Base-by-base conservation (phyloP, 2,329 filamentous ascomycete genomes). In the Pyrenophora seminiperda region DNA sequence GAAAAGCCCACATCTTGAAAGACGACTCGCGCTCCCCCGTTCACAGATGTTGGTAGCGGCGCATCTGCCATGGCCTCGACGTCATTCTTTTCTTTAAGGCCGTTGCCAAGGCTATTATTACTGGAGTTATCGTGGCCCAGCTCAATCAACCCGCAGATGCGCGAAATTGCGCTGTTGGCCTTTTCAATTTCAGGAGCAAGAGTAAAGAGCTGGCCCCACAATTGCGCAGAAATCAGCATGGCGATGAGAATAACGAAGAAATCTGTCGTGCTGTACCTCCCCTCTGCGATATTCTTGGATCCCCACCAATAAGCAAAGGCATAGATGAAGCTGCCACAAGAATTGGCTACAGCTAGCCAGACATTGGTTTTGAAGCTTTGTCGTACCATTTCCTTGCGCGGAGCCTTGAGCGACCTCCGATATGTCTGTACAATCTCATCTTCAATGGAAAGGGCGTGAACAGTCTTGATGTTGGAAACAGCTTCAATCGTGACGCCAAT, bases 291-390 rank as follows among this genome's bases (percentile, higher is more conserved):
- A 55, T 85, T 83, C 60, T 83, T 86, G 0, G 87, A 81, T 3
- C 88, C 88, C 87, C 88, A 92, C 87, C 88, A 92, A 71, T 90
- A 91, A 0, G 87, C 86, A 45, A 92, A 81, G 0, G 87, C 86
- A 63, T 91, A 89, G 19, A 90, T 83, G 41, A 89, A 78, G 62
- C 87, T 88, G 15, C 84, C 82, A 7, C 81, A 75, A 56, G 79
- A 81, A 65, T 84, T 82, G 13, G 83, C 79, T 29, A 86, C 75
- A 2, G 85, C 83, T 6, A 86, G 78, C 77, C 81, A 85, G 11
- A 85, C 66, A 64, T 84, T 86, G 31, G 80, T 79, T 37, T 78
- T 75, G 20, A 80, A 57, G 17, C 77, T 80, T 14, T 78, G 77
- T n/a, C 70, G 65, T 1, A 79, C 68, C 49, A 77, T 81, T 39